Conservation (phyloP, 345 rosid species). For the Luvunga scandens region DNA sequence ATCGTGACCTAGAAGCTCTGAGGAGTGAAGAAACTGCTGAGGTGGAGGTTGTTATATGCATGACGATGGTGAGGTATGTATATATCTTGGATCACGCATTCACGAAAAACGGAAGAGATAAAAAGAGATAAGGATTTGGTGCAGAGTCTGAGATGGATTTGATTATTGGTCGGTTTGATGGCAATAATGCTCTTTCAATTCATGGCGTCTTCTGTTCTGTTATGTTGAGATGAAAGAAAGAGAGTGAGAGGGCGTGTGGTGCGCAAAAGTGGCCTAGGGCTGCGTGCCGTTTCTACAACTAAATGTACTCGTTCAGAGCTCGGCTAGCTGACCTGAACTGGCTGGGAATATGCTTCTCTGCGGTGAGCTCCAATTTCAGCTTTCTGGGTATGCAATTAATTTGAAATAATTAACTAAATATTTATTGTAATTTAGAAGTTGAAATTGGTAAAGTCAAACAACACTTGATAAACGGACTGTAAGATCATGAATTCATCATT, state of each 20-base stretch:
- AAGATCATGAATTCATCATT: too few relatives aligned
- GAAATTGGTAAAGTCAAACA: too few relatives aligned
- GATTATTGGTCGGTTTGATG: too few relatives aligned
- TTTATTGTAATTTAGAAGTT: too few relatives aligned
- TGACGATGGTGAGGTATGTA: conserved; percentile 29
- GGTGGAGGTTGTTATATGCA: conserved; percentile 59
- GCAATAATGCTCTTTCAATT: background rate
- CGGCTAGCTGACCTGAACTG: background rate
- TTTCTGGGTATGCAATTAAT: too few relatives aligned
- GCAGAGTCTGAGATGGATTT: background rate
- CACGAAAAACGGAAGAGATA: background rate
- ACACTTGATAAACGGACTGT: too few relatives aligned
- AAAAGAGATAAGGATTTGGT: conserved; percentile 10
- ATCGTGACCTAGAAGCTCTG: conserved; percentile 57
- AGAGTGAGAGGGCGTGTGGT: conserved; percentile 27
- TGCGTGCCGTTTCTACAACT: conserved; percentile 25
- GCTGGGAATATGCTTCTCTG: background rate
- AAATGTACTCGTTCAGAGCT: background rate
- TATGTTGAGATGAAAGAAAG: background rate
- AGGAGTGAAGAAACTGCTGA: conserved; percentile 61
- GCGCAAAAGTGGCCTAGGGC: conserved; percentile 25
- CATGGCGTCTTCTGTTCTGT: background rate
- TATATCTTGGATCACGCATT: conserved; percentile 17
- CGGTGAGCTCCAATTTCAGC: background rate
- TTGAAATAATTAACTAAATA: too few relatives aligned